Evolutionary conservation across 2,329 filamentous ascomycete genomes (phyloP).

Genomic region (Xylaria arbuscula): DNA sequence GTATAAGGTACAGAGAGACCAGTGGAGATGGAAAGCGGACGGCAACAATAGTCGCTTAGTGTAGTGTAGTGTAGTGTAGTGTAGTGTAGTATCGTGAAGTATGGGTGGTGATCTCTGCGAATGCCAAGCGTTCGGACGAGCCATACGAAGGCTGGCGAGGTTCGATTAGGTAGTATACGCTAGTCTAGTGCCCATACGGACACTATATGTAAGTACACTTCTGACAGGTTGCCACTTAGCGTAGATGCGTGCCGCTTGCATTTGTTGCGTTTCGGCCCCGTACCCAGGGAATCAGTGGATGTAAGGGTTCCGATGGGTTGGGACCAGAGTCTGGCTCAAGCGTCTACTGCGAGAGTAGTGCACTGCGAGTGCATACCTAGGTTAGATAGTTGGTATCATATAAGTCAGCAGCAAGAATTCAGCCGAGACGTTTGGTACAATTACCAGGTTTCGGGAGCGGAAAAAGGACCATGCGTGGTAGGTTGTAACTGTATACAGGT

Average conservation of each 20-base stretch:
- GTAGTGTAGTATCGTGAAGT: too few relatives aligned
- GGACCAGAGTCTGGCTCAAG: conserved; percentile 19
- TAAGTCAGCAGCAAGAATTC: conserved; percentile 31
- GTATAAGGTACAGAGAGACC: neutral
- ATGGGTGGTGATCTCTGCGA: neutral
- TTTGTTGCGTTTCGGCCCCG: conserved; percentile 4
- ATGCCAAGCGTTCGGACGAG: conserved; percentile 2
- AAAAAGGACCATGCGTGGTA: conserved; percentile 21
- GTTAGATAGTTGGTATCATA: neutral
- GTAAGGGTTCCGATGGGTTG: conserved; percentile 21
- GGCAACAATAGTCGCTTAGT: neutral
- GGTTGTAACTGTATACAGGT: neutral
- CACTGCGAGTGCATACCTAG: neutral
- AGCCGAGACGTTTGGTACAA: conserved; percentile 32
- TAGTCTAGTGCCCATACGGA: neutral
- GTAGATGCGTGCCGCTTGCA: conserved; percentile 2
- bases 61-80: too few relatives aligned
- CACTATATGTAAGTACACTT: neutral
- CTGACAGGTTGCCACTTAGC: too few relatives aligned
- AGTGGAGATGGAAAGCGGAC: neutral
- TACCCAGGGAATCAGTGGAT: conserved; percentile 17
- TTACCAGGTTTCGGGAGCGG: conserved; percentile 30
- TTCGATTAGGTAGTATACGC: neutral
- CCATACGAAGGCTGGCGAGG: neutral
- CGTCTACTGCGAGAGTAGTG: conserved; percentile 8